Evolutionary conservation across 2,329 filamentous ascomycete genomes (phyloP), one percentile per base, ranked within the genome.

Genomic region (Huntiella savannae): DNA sequence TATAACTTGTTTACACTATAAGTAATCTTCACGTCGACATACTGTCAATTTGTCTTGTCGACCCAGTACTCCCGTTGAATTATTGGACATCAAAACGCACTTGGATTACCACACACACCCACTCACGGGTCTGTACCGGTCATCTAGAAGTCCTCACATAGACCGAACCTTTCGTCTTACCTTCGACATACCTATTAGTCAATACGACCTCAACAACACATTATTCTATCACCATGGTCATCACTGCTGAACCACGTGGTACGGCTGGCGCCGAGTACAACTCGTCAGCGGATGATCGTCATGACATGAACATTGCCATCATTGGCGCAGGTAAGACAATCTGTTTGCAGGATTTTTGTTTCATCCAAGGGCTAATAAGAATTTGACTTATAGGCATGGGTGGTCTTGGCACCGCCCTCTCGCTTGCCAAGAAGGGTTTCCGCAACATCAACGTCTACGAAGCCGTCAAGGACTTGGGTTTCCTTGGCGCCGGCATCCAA

Each of bases 401-500:
- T 45, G 83, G 83, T 22, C 66, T 88, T 22, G 75, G 79, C 48
- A 70, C 68, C 44, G 81, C 82, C 5, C 69, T 88, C 33, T 73
- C 81, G 10, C 70, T 88, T 33, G 81, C 82, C 36, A 80, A 80
- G 61, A 75, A 77, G 54, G 83, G 82, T 5, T 87, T 88, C 61
- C 73, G 67, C 52, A 65, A 80, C 48, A 78, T 88, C 55, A 67
- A 79, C 46, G 73, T 88, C 43, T 88, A 77, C 58, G 83, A 88
- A 58, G 72, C 69, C 33, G 82, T 82, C 0, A 73, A 77, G 4
- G 72, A 75, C 52, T 68, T 88, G 3, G 82, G 82, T 4, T 88
- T 88, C 54, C 82, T 88, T 1, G 84, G 84, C 17, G 84, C 84
- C 1, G 84, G 84, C 4, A 88, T 91, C 53, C 84, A 92, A 58